These are phyloP conservation scores for Gypsophila paniculata DNA, from an alignment of 179 eudicot species.

Conservation along the genomic window DNA sequence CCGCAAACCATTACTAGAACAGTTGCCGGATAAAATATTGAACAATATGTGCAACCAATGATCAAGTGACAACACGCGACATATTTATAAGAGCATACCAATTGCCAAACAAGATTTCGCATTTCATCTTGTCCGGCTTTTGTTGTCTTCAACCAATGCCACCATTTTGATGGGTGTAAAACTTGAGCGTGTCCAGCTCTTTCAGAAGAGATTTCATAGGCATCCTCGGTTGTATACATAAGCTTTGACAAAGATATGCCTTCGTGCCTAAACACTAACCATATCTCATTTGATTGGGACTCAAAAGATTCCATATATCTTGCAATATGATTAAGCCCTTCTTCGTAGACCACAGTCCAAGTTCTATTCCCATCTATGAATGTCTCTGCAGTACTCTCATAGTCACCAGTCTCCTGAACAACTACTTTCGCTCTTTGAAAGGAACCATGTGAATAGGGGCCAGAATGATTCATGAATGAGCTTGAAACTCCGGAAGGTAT, in stretches of 20 bases:
- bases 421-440: slow-evolving; percentile 32
- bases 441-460: slow-evolving; percentile 29
- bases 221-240: slow-evolving; percentile 75
- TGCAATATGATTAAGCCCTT: slow-evolving; percentile 86
- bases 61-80: not conserved
- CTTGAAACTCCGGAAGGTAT: slow-evolving; percentile 32
- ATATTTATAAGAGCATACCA: slow-evolving; percentile 47
- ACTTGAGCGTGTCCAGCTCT: slow-evolving; percentile 54
- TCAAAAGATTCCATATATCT: slow-evolving; percentile 96
- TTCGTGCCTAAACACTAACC: slow-evolving; percentile 96
- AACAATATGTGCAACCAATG: slow-evolving; percentile 1
- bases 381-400: slow-evolving; percentile 33
- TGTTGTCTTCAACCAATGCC: slow-evolving; percentile 95
- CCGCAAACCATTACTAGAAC: not conserved
- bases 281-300: slow-evolving; percentile 83
- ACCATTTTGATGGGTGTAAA: slow-evolving; percentile 89
- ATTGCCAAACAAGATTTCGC: slow-evolving; percentile 66
- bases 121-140: slow-evolving; percentile 79
- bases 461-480: slow-evolving; percentile 29
- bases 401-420: slow-evolving; percentile 30
- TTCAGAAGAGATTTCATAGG: slow-evolving; percentile 45
- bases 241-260: slow-evolving; percentile 93
- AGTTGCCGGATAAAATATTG: not conserved
- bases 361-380: slow-evolving; percentile 29
- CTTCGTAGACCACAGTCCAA: slow-evolving; percentile 45